Conservation (phyloP, 2,329 filamentous ascomycete genomes). For the Tolypocladium album region DNA sequence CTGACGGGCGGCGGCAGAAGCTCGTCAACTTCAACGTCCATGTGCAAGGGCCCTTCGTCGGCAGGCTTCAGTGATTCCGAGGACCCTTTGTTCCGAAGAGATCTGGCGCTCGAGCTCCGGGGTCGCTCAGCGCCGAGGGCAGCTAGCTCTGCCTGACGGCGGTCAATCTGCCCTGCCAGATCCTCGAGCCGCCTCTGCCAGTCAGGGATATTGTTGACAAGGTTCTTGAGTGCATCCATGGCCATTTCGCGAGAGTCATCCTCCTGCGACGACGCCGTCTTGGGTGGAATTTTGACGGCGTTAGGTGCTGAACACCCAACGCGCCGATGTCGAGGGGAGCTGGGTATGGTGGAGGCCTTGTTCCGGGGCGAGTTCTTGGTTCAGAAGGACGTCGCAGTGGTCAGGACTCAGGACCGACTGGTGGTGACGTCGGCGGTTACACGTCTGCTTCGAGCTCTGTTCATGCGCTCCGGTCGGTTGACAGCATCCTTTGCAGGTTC, state of each 20-base stretch:
- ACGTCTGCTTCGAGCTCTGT: not conserved
- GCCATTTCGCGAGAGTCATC: slow-evolving; percentile 24
- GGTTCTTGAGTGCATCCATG: slow-evolving; percentile 45
- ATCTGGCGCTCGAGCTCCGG: slow-evolving; percentile 22
- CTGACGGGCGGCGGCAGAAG: not conserved
- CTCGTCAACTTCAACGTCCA: slow-evolving; percentile 9
- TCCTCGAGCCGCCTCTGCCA: slow-evolving; percentile 51
- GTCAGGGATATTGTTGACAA: slow-evolving; percentile 45
- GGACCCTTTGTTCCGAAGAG: slow-evolving; percentile 40
- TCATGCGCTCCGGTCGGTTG: not conserved
- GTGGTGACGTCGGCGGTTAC: not conserved
- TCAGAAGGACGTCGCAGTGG: not conserved
- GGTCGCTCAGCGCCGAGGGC: slow-evolving; percentile 24
- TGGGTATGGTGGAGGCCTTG: not conserved
- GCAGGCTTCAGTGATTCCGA: slow-evolving; percentile 41
- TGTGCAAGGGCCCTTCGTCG: slow-evolving; percentile 26
- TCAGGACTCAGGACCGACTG: not conserved
- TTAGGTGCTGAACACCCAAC: slow-evolving; percentile 21
- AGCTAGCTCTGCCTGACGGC: slow-evolving; percentile 51
- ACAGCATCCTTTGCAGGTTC: not conserved
- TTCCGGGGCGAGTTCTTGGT: not conserved
- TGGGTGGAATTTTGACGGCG: slow-evolving; percentile 13
- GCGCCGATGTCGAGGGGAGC: slow-evolving; percentile 5
- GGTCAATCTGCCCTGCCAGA: slow-evolving; percentile 48
- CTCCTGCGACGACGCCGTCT: slow-evolving; percentile 17